These are phyloP conservation scores for Ophiostoma montium DNA, from an alignment of 2,329 filamentous ascomycete genomes.

Conservation along the genomic window DNA sequence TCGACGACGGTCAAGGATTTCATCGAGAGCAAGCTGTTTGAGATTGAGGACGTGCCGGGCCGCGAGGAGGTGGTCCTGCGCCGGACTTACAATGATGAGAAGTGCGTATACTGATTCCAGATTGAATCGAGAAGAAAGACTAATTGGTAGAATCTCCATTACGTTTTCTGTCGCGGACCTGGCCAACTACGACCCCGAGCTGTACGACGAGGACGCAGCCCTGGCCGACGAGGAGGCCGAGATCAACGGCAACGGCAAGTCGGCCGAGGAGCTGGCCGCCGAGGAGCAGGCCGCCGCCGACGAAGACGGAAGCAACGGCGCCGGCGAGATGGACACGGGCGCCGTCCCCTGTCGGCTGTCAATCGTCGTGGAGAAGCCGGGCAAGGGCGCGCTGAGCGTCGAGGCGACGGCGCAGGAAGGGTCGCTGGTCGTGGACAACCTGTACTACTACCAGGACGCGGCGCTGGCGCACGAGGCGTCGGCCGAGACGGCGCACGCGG, in stretches of 20 bases:
- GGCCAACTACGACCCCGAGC: slow-evolving; percentile 48
- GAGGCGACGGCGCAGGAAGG: slow-evolving; percentile 80
- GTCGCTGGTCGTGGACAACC: slow-evolving; percentile 73
- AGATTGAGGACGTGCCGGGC: slow-evolving; percentile 69
- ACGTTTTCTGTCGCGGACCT: slow-evolving; percentile 78
- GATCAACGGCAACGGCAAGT: slow-evolving; percentile 18
- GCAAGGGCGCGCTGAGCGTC: slow-evolving; percentile 72
- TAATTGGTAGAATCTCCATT: slow-evolving; percentile 39
- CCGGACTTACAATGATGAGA: slow-evolving; percentile 75
- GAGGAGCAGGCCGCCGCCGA: slow-evolving; percentile 40
- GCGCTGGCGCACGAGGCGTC: slow-evolving; percentile 62
- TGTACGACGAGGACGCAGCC: slow-evolving; percentile 40
- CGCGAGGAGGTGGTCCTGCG: slow-evolving; percentile 78
- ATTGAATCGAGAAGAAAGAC: not conserved
- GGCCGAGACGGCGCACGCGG: slow-evolving; percentile 62
- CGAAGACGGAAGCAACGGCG: too few species aligned
- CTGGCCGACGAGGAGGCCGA: slow-evolving; percentile 40
- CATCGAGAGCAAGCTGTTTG: slow-evolving; percentile 69
- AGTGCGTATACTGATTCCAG: slow-evolving; percentile 38
- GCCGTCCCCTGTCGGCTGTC: slow-evolving; percentile 71
- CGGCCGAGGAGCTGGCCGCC: slow-evolving; percentile 41
- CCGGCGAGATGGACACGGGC: slow-evolving; percentile 31
- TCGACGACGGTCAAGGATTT: slow-evolving; percentile 76
- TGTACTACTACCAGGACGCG: slow-evolving; percentile 72
- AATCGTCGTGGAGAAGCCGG: slow-evolving; percentile 77